Percentiles rank a stretch among this genome's conserved stretches.
Conservation (phyloP, 768 basidiomycete genomes). For the Suillus cothurnatus region DNA sequence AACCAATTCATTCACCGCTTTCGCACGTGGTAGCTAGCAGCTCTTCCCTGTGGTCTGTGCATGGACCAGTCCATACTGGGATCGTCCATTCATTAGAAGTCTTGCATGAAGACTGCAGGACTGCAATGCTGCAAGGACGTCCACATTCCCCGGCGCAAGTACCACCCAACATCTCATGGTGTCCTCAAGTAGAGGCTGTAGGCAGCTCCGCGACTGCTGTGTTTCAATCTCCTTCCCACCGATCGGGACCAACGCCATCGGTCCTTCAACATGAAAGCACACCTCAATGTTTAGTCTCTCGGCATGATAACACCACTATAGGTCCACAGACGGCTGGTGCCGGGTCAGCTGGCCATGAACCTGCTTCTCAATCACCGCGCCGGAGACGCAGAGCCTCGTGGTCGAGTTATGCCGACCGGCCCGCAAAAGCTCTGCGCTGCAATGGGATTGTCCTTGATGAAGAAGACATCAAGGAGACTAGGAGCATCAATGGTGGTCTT, state of each 20-base stretch:
- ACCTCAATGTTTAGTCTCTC: neutral
- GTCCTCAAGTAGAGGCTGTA: neutral
- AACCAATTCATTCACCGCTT: neutral
- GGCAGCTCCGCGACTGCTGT: neutral
- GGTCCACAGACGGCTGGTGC: neutral
- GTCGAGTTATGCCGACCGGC: neutral
- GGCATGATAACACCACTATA: neutral
- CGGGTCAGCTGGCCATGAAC: neutral
- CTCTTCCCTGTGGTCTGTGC: neutral
- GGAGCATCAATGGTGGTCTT: slow-evolving; percentile 14
- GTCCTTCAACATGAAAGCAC: neutral
- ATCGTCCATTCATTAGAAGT: neutral
- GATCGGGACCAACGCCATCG: neutral
- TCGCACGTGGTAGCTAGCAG: neutral
- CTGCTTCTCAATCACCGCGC: neutral
- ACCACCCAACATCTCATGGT: neutral
- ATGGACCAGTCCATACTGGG: neutral
- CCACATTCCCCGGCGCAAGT: neutral
- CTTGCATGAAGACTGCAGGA: slow-evolving; percentile 1
- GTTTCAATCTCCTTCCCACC: neutral
- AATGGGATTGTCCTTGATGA: slow-evolving; percentile 1
- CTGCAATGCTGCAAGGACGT: neutral
- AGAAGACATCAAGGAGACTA: neutral
- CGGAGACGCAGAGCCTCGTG: slow-evolving; percentile 1
- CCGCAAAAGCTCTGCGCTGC: neutral